Percentiles rank a stretch among this genome's conserved stretches.
These are phyloP conservation scores for Lophiotrema nucula DNA, from an alignment of 495 filamentous ascomycete genomes.

Conservation along the genomic window DNA sequence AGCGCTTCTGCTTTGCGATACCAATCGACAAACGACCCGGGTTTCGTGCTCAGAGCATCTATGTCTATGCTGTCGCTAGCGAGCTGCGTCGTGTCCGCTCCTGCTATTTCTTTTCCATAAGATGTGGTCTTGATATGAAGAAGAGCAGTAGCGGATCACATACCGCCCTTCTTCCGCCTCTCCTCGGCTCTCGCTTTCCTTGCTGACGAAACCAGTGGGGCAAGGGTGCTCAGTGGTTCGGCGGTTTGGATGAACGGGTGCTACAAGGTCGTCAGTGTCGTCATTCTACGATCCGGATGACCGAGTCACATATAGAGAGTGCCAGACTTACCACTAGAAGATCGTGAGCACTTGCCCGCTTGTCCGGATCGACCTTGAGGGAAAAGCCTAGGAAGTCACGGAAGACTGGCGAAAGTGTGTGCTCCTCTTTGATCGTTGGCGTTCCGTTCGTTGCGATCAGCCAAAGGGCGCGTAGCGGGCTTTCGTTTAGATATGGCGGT, in stretches of 20 bases:
- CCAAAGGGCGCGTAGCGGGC: slow-evolving; percentile 87
- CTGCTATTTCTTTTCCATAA: slow-evolving; percentile 11
- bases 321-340: slow-evolving; percentile 71
- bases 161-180: slow-evolving; percentile 56
- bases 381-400: slow-evolving; percentile 86
- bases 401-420: slow-evolving; percentile 75
- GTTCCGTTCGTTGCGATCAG: slow-evolving; percentile 97
- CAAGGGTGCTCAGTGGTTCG: slow-evolving; percentile 69
- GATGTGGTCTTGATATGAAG: neutral
- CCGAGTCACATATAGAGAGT: slow-evolving; percentile 3
- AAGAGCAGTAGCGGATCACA: slow-evolving; percentile 7
- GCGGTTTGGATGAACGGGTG: slow-evolving; percentile 82
- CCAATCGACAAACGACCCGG: slow-evolving; percentile 16
- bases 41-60: slow-evolving; percentile 5
- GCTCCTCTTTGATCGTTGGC: slow-evolving; percentile 89
- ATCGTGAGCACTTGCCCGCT: slow-evolving; percentile 91
- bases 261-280: slow-evolving; percentile 52
- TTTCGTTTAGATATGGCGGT: slow-evolving; percentile 94
- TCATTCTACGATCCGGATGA: neutral
- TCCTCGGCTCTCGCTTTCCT: slow-evolving; percentile 80
- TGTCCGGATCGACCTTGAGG: slow-evolving; percentile 93
- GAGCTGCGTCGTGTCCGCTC: slow-evolving; percentile 5
- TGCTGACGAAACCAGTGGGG: slow-evolving; percentile 85
- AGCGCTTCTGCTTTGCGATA: slow-evolving; percentile 3
- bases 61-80: slow-evolving; percentile 11